Base-by-base conservation (phyloP, 768 basidiomycete genomes). In the Lactarius pseudohatsudake region DNA sequence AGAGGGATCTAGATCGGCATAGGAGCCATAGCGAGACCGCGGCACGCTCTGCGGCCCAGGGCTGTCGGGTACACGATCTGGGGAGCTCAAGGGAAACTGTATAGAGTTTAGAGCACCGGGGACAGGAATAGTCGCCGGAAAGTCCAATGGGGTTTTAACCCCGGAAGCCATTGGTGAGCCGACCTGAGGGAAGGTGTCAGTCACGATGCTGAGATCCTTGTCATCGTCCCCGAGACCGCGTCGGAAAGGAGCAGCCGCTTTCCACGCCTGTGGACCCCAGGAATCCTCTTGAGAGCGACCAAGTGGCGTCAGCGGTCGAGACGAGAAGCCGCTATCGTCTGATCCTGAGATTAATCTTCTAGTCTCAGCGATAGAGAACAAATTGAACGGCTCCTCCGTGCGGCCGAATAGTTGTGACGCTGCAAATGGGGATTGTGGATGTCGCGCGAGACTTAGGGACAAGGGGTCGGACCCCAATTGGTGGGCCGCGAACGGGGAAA, bases 401-500 rank as follows among this genome's bases (percentile, higher is more conserved):
- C 86, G 84, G 36, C 90, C 84, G 73, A 95, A 94, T 2, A 96
- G 80, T 69, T 94, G 90, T 18, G 91, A 91, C 1, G 93, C 89
- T 22, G 92, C 88, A 71, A 93, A 97, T 1, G 94, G 94, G 0
- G 94, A 95, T 70, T 93, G 89, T 40, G 90, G 85, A 72, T 89
- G 86, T 66, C 77, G 76, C n/a, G 75, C 77, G 4, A 82, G 72
- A 61, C 75, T 76, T 10, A 77, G 75, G 8, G 74, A 69, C 43
- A 77, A 75, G 56, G 76, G 74, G 61, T 82, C 82, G 36, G 80
- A 72, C 28, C 86, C 88, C 26, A 91, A 80, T 70, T 95, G 92
- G 70, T 93, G 90, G 16, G 89, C 86, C 50, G 91, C 87, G 68
- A 92, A 90, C 18, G 88, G 86, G 2, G 86, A 84, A 2, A 87